Base-by-base conservation (phyloP, 306 rosid species). In the Quercus glauca region DNA sequence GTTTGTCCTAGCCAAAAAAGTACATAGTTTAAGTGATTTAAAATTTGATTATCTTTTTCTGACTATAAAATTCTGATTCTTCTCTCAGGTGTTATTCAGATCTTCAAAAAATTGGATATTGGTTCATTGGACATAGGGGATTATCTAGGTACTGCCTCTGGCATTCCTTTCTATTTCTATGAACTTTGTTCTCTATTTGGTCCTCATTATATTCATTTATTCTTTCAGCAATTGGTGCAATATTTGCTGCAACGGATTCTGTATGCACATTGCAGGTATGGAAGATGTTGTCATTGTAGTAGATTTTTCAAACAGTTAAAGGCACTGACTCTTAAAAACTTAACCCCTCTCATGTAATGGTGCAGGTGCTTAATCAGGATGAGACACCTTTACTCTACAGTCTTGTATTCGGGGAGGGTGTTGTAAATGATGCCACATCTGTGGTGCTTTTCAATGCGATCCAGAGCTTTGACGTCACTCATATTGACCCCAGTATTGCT, bases 401-500 rank as follows among this genome's bases (percentile, higher is more conserved):
- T 85, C 96, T 96, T 83, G 99, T 96, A 59, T 96, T 96, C 67
- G 99, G 99, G 5, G 99, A 96, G 86, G 97, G 99, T 72, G 99
- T 96, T 18, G 99, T 96, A 33, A 96, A 96, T 58, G 99, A 96
- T 88, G 99, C 99, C 35, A 91, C 99, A 29, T 96, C 99, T 28
- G 94, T 96, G 68, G 99, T 96, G 84, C 97, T 96, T 88, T 96
- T 96, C 88, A 91, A 96, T 81, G 99, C 99, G 35, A 91, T 93
- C 81, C 87, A 96, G 82, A 93, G 86, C 91, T 93, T 96, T 88
- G 99, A 96, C 79, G 88, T 96, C 67, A 83, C 83, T 59, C 81
- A 83, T 17, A 28, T 93, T 68, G 94, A 93, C 77, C 82, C 85
- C 70, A 71, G 76, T 74, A 78, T 82, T 67, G 97, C 85, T 53